These are phyloP conservation scores for Hypericum androsaemum DNA, from an alignment of 345 rosid species.

Conservation along the genomic window DNA sequence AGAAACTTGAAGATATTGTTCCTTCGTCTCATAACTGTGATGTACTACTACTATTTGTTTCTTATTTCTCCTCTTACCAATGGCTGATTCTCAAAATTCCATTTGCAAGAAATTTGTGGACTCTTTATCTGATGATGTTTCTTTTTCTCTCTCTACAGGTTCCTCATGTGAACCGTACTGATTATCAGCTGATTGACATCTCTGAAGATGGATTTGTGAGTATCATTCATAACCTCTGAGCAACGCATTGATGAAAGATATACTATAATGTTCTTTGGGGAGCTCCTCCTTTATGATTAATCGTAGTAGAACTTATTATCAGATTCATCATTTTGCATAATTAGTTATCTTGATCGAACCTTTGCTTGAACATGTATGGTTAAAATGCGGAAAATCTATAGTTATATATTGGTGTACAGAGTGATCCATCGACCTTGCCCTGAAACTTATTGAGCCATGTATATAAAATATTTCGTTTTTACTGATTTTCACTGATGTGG, in stretches of 20 bases:
- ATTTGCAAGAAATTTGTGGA: background rate
- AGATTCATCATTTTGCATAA: too few relatives aligned
- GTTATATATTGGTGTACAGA: too few relatives aligned
- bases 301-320: too few relatives aligned
- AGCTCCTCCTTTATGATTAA: too few relatives aligned
- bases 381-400: too few relatives aligned
- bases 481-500: background rate
- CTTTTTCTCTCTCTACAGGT: constrained; percentile 29
- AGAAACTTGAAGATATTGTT: constrained; percentile 68
- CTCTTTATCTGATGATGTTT: constrained; percentile 6
- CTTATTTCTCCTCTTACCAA: background rate
- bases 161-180: constrained; percentile 63
- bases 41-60: constrained; percentile 25
- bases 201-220: constrained; percentile 84
- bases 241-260: background rate
- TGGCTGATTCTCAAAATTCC: background rate
- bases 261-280: background rate
- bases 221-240: background rate
- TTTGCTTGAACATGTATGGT: too few relatives aligned
- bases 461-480: background rate
- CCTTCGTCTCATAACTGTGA: constrained; percentile 78
- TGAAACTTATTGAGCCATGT: background rate
- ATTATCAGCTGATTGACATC: constrained; percentile 66
- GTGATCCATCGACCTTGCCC: too few relatives aligned
- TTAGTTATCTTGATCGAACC: too few relatives aligned